Conservation (phyloP, 768 basidiomycete species). For the Clitopilus passeckerianus region DNA sequence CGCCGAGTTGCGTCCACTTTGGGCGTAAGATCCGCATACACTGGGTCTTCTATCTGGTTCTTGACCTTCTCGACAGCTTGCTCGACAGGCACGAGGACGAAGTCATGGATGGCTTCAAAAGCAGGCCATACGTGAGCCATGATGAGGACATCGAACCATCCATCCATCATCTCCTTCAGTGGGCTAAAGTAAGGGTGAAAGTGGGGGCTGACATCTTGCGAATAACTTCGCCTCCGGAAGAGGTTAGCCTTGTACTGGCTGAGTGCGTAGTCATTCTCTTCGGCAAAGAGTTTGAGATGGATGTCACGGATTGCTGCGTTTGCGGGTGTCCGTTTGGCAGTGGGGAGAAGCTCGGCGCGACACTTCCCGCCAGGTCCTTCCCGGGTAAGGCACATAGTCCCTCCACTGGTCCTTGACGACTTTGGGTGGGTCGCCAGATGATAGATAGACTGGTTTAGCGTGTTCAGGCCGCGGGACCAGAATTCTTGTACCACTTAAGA, state of each 20-base stretch:
- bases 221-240: neutral
- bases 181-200: slow-evolving; percentile 5
- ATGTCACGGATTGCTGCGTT: neutral
- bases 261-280: neutral
- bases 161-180: slow-evolving; percentile 1
- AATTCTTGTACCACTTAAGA: neutral
- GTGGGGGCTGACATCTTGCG: neutral
- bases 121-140: neutral
- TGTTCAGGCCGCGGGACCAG: too few relatives aligned
- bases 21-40: neutral
- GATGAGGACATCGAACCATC: slow-evolving; percentile 3
- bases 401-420: neutral
- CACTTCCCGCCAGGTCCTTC: slow-evolving; percentile 9
- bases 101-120: neutral
- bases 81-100: neutral
- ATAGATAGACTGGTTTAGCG: too few relatives aligned
- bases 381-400: slow-evolving; percentile 9
- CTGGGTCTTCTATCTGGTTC: neutral
- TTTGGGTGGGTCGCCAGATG: too few relatives aligned
- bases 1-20: neutral
- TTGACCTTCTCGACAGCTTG: neutral
- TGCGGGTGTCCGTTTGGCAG: neutral
- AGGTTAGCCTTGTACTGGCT: neutral
- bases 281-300: neutral
- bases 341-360: neutral